These are phyloP conservation scores for Stropharia rugosoannulata DNA, from an alignment of 768 basidiomycete species.

Conservation along the genomic window DNA sequence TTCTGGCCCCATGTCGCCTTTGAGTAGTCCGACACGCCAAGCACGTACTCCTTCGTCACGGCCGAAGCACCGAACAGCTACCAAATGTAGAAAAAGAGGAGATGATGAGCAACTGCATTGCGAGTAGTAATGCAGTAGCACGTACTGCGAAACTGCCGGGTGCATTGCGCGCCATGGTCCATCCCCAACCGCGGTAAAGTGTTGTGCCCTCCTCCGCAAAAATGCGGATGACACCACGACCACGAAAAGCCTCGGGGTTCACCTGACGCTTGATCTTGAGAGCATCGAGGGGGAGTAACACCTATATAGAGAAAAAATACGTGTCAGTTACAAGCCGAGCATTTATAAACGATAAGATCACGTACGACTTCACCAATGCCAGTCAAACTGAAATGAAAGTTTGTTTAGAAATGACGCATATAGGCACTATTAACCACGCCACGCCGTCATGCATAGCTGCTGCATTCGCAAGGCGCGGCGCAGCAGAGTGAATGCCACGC, in stretches of 20 bases:
- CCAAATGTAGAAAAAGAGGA: not conserved
- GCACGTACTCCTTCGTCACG: slow-evolving; percentile 88
- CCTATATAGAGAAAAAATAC: slow-evolving; percentile 33
- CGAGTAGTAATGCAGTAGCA: slow-evolving; percentile 8
- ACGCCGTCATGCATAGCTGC: no score
- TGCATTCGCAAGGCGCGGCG: not conserved
- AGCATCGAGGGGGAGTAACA: slow-evolving; percentile 93
- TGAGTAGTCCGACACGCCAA: slow-evolving; percentile 87
- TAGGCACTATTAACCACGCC: no score
- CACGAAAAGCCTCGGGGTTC: slow-evolving; percentile 97
- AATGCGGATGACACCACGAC: slow-evolving; percentile 87
- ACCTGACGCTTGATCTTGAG: slow-evolving; percentile 99
- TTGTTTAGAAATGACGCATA: not conserved
- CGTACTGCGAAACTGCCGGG: slow-evolving; percentile 93
- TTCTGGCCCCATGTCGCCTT: slow-evolving; percentile 97
- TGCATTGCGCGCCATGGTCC: slow-evolving; percentile 98
- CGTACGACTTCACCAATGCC: slow-evolving; percentile 94
- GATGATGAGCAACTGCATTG: not conserved
- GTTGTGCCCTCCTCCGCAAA: slow-evolving; percentile 89
- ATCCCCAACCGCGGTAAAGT: slow-evolving; percentile 97
- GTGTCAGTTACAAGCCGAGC: not conserved
- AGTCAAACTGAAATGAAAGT: slow-evolving; percentile 45
- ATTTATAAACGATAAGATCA: slow-evolving; percentile 2
- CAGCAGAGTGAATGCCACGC: slow-evolving; percentile 3
- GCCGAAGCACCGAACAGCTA: slow-evolving; percentile 98